These are phyloP conservation scores for Acorus gramineus DNA, from an alignment of 106 monocot species.

Conservation along the genomic window DNA sequence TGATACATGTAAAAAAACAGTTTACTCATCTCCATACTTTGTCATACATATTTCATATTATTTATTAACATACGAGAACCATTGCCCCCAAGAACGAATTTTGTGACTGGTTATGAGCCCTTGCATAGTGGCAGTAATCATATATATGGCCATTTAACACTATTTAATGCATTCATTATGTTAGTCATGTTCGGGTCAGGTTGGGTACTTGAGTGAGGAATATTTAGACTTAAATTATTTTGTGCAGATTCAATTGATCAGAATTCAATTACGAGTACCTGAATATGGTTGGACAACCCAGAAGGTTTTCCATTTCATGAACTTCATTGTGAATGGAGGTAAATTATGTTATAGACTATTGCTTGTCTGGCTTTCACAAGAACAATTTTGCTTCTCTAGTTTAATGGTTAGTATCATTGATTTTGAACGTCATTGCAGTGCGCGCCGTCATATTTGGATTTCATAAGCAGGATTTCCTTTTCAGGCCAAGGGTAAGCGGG, in stretches of 20 bases:
- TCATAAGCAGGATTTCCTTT: constrained; percentile 61
- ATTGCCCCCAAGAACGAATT: too few relatives aligned
- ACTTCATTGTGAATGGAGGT: constrained; percentile 94
- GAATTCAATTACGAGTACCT: constrained; percentile 76
- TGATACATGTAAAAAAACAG: too few relatives aligned
- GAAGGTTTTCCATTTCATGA: constrained; percentile 93
- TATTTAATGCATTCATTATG: too few relatives aligned
- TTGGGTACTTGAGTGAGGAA: too few relatives aligned
- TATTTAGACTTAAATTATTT: background rate
- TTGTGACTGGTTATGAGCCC: too few relatives aligned
- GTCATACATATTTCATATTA: too few relatives aligned
- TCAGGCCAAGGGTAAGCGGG: constrained; percentile 69
- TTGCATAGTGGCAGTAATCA: too few relatives aligned
- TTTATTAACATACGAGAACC: too few relatives aligned
- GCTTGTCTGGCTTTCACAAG: background rate
- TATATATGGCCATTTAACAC: too few relatives aligned
- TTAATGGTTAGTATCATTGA: background rate
- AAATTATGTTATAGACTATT: constrained; percentile 1
- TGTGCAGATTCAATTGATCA: constrained; percentile 61
- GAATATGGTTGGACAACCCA: constrained; percentile 95
- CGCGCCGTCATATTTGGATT: constrained; percentile 82
- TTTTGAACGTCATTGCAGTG: constrained; percentile 35
- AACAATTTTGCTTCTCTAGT: too few relatives aligned
- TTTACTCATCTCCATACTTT: too few relatives aligned
- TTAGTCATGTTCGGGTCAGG: too few relatives aligned